Evolutionary conservation across 176 grass and related monocot genomes (phyloP).

Genomic region (Carex myosuroides): DNA sequence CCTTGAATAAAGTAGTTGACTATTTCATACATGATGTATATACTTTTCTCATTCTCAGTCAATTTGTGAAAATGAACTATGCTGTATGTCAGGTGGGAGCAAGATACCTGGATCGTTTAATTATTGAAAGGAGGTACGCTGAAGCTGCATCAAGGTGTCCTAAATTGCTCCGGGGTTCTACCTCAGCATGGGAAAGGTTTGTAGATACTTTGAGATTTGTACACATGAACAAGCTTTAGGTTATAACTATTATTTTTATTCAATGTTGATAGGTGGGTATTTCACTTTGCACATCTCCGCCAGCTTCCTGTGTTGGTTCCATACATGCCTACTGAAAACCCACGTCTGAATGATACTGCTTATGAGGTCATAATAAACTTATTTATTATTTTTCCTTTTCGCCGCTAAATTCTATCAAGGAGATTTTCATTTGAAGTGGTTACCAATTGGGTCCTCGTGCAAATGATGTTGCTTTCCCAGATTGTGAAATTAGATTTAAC

Average conservation of each 20-base stretch:
- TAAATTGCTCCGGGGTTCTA: conserved; percentile 75
- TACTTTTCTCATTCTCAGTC: not conserved
- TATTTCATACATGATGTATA: not conserved
- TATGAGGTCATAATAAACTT: conserved; percentile 60
- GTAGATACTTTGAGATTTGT: conserved; percentile 24
- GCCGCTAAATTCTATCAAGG: not conserved
- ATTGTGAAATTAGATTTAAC: not conserved
- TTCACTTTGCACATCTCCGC: conserved; percentile 93
- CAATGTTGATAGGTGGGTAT: conserved; percentile 68
- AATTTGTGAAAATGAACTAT: not conserved
- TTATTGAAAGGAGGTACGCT: conserved; percentile 90
- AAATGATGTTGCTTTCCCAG: not conserved
- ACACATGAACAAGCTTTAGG: not conserved
- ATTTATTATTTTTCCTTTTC: conserved; percentile 10
- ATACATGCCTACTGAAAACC: conserved; percentile 93
- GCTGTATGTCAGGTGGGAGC: conserved; percentile 62
- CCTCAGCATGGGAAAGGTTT: conserved; percentile 98
- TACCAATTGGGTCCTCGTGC: not conserved
- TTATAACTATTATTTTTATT: conserved; percentile 22
- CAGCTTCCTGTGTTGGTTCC: conserved; percentile 95
- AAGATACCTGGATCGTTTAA: conserved; percentile 94
- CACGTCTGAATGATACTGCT: conserved; percentile 79
- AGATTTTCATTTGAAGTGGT: not conserved
- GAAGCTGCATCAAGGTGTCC: conserved; percentile 88
- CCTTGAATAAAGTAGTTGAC: not conserved